A percentile compares a stretch with the other conserved stretches of the same genome.
These are phyloP conservation scores for Suillus brevipes DNA, from an alignment of 768 basidiomycete genomes.

Conservation along the genomic window DNA sequence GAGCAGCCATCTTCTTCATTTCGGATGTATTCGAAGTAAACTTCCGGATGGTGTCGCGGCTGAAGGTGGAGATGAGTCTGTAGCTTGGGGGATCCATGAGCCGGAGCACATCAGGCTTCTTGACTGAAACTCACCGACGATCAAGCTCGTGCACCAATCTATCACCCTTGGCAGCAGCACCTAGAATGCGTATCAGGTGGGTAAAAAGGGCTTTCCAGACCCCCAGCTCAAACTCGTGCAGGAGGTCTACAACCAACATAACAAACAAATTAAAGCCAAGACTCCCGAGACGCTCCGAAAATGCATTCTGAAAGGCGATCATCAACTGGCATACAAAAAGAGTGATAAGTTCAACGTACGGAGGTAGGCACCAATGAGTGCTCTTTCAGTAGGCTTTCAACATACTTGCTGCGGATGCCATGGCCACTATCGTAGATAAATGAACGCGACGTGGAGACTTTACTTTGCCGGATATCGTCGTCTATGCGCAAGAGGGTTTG, in stretches of 20 bases:
- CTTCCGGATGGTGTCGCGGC: too few relatives aligned
- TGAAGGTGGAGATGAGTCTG: too few relatives aligned
- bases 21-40: too few relatives aligned
- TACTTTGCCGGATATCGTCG: conserved; percentile 10
- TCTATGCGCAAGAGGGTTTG: background rate
- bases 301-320: conserved; percentile 26
- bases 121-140: too few relatives aligned
- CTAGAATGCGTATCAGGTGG: conserved; percentile 31
- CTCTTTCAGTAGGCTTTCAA: conserved; percentile 15
- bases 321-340: too few relatives aligned
- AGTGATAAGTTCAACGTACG: background rate
- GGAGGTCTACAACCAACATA: conserved; percentile 27
- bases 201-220: conserved; percentile 30
- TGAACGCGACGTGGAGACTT: conserved; percentile 1
- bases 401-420: conserved; percentile 6
- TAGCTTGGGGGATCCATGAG: too few relatives aligned
- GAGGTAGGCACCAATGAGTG: conserved; percentile 22
- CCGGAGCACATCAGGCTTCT: too few relatives aligned
- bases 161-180: too few relatives aligned
- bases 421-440: conserved; percentile 18
- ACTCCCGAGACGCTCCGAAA: conserved; percentile 15
- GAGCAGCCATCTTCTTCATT: too few relatives aligned
- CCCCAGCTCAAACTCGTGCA: conserved; percentile 36
- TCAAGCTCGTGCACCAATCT: too few relatives aligned
- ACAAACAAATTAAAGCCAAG: conserved; percentile 23